Conservation (phyloP, 768 basidiomycete species). For the Mycena sanguinolenta region DNA sequence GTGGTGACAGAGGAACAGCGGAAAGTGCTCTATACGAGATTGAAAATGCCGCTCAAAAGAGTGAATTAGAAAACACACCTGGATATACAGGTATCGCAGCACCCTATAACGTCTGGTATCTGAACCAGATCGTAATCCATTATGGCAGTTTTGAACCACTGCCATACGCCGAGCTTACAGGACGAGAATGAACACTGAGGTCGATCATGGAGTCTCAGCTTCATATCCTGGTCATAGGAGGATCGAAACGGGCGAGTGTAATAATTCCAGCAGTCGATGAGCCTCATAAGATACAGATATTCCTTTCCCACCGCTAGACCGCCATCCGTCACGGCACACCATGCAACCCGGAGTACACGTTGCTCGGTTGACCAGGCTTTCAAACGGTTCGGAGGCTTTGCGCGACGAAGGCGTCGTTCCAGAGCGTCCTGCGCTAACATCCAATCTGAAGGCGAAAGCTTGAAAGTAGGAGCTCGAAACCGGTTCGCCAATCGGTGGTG, state of each 20-base stretch:
- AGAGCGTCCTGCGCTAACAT: slow-evolving; percentile 19
- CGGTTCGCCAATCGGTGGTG: slow-evolving; percentile 22
- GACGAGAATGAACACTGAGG: slow-evolving; percentile 24
- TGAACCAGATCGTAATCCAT: slow-evolving; percentile 22
- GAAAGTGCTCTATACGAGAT: slow-evolving; percentile 12
- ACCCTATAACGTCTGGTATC: slow-evolving; percentile 17
- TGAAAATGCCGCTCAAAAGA: background rate
- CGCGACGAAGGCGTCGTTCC: slow-evolving; percentile 7
- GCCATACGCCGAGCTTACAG: slow-evolving; percentile 33
- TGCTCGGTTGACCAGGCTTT: slow-evolving; percentile 20
- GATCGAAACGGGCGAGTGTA: slow-evolving; percentile 32
- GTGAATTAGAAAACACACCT: slow-evolving; percentile 5
- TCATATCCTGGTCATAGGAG: slow-evolving; percentile 18
- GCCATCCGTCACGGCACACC: slow-evolving; percentile 29
- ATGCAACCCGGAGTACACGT: slow-evolving; percentile 32
- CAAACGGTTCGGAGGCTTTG: background rate
- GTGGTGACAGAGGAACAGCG: background rate
- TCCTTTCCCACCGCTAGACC: background rate
- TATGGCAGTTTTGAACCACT: slow-evolving; percentile 31
- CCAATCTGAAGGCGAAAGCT: slow-evolving; percentile 28
- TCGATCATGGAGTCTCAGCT: slow-evolving; percentile 18
- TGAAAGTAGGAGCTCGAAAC: background rate
- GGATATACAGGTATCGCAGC: slow-evolving; percentile 20
- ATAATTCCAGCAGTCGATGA: slow-evolving; percentile 27
- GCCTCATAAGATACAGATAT: slow-evolving; percentile 20